phyloP scores from a whole-genome alignment of 2,329 filamentous ascomycete genomes.

The Pseudogymnoascus sp. region DNA sequence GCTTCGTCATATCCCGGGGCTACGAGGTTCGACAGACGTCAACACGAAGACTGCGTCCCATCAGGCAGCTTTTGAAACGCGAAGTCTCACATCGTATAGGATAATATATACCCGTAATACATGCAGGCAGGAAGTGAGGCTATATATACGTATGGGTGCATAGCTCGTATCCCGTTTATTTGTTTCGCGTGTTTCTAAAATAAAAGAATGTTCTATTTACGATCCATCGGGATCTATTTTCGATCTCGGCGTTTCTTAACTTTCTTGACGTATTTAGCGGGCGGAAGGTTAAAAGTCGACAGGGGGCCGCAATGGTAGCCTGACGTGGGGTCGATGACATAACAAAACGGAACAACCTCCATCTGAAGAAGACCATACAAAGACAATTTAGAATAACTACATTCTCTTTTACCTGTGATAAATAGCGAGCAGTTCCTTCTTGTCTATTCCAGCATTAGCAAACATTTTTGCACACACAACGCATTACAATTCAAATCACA shows the following conservation, averaged over 20 bases:
- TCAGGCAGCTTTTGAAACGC: not conserved
- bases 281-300: slow-evolving; percentile 5
- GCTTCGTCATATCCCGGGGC: not conserved
- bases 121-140: not conserved
- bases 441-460: not conserved
- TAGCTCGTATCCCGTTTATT: not conserved
- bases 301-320: not conserved
- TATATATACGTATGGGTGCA: not conserved
- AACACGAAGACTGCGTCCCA: not conserved
- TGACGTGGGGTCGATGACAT: slow-evolving; percentile 8
- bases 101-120: not conserved
- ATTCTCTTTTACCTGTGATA: slow-evolving; percentile 6
- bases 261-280: slow-evolving; percentile 9
- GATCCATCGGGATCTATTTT: not conserved
- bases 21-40: not conserved
- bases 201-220: not conserved
- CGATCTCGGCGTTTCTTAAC: not conserved
- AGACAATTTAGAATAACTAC: not conserved
- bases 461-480: not conserved
- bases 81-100: not conserved
- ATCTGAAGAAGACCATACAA: not conserved
- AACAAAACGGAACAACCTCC: not conserved
- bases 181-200: not conserved
- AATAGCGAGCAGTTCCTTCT: not conserved
- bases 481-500: slow-evolving; percentile 12